These are phyloP conservation scores for Capronia americana DNA, from an alignment of 2,329 filamentous ascomycete genomes.

Conservation along the genomic window DNA sequence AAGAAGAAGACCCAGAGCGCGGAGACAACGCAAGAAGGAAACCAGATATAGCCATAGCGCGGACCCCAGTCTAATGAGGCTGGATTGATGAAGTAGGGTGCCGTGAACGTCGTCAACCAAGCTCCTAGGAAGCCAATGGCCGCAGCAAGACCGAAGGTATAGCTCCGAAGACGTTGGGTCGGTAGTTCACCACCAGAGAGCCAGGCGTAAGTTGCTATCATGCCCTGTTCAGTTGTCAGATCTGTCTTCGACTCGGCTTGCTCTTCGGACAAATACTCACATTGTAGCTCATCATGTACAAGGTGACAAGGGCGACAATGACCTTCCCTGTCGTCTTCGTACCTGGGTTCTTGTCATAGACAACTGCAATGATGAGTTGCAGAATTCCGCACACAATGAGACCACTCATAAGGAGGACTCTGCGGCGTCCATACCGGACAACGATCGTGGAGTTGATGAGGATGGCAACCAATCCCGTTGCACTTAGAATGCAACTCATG, in stretches of 20 bases:
- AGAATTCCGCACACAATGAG: slow-evolving; percentile 59
- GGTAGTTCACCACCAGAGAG: slow-evolving; percentile 61
- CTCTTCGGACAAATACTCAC: slow-evolving; percentile 2
- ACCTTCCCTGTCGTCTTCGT: slow-evolving; percentile 44
- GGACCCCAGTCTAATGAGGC: slow-evolving; percentile 62
- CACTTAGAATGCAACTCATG: slow-evolving; percentile 62
- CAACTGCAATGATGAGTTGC: slow-evolving; percentile 61
- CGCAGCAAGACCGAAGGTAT: slow-evolving; percentile 63
- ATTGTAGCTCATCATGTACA: slow-evolving; percentile 52
- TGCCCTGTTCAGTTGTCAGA: slow-evolving; percentile 39
- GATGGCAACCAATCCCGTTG: slow-evolving; percentile 62
- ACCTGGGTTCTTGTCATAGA: slow-evolving; percentile 57
- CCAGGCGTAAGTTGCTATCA: slow-evolving; percentile 64
- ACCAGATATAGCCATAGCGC: slow-evolving; percentile 65
- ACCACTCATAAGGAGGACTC: slow-evolving; percentile 60
- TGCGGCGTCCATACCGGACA: slow-evolving; percentile 59
- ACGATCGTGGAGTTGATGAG: slow-evolving; percentile 60
- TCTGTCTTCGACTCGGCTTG: background rate
- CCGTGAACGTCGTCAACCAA: slow-evolving; percentile 64
- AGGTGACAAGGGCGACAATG: slow-evolving; percentile 59
- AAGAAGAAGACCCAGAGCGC: slow-evolving; percentile 41
- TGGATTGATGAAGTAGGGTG: slow-evolving; percentile 66
- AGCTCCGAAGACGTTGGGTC: slow-evolving; percentile 61
- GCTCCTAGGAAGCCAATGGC: slow-evolving; percentile 62
- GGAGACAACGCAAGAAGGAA: slow-evolving; percentile 12